Percentiles rank a stretch among this genome's conserved stretches.
Conservation (phyloP, 2,329 filamentous ascomycete genomes). For the Colletotrichum theobromicola region DNA sequence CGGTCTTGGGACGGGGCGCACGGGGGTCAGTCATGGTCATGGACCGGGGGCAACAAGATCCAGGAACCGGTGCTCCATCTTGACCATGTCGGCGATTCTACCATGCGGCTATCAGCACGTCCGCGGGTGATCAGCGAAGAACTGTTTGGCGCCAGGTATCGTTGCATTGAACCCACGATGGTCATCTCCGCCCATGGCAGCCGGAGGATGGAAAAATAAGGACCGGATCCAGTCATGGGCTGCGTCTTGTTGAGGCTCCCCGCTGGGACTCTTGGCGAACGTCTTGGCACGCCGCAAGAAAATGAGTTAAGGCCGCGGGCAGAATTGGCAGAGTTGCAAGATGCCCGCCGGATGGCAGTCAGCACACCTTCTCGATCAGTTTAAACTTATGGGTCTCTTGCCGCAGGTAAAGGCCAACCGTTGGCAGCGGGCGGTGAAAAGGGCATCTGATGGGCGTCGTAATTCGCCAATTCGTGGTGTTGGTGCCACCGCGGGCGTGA, state of each 20-base stretch:
- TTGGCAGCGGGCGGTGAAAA: neutral
- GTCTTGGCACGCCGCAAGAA: conserved; percentile 12
- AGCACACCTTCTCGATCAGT: neutral
- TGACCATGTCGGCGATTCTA: neutral
- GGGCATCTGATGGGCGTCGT: neutral
- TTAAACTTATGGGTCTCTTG: neutral
- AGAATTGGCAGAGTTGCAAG: neutral
- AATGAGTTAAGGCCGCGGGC: neutral
- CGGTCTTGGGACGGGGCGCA: neutral
- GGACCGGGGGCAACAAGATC: neutral
- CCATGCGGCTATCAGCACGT: conserved; percentile 1
- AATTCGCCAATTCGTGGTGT: neutral
- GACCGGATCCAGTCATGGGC: conserved; percentile 13
- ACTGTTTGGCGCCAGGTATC: conserved; percentile 12
- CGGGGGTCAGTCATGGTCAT: neutral
- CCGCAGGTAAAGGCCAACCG: conserved; percentile 1
- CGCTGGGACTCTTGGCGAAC: conserved; percentile 6
- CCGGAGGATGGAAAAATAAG: conserved; percentile 9
- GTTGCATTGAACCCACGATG: neutral
- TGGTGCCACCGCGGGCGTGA: neutral
- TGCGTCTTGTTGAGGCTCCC: conserved; percentile 11
- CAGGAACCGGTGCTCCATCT: neutral
- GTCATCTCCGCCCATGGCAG: conserved; percentile 11
- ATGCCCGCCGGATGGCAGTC: neutral
- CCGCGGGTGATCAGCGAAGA: neutral